Base-by-base conservation (phyloP, 1,284 basidiomycete genomes). In the Pulveroboletus sp. region DNA sequence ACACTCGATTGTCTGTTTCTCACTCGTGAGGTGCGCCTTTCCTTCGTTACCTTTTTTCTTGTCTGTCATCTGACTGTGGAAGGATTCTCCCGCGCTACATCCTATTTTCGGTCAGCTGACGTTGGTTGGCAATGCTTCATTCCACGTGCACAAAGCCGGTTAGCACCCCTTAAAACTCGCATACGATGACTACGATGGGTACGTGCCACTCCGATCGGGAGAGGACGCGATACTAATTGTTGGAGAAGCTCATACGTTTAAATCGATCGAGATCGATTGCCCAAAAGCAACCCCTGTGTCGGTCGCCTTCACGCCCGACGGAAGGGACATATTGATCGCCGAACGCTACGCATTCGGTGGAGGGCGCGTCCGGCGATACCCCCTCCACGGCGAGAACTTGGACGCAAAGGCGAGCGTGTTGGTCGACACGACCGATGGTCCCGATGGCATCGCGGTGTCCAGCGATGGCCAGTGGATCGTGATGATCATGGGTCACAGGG, bases 381-480 rank as follows among this genome's bases (percentile, higher is more conserved):
- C 21, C 10, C 6, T 58, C 33, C 48, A 37, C 4, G 37, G 55
- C 35, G 19, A 35, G 21, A 40, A 35, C 24, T 8, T 19, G 26
- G 39, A 24, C 8, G 9, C 33, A 52, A 24, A 4, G 11, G 16
- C 26, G 8, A 24, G 3, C 6, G 19, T 39, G 8, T 7, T 50
- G 5, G 40, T 17, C 33, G 46, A 56, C 16, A 19, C 13, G 32
- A 35, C 3, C 3, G 33, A 57, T 19, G 37, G 16, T 12, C 9
- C 42, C 2, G 12, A n/a, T 24, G 17, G 26, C 16, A 44, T 8
- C 1, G 33, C 13, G 1, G 15, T 53, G 15, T 58, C 56, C 0
- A 57, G 32, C 3, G 56, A 58, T 53, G 56, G 48, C 4, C 37
- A 17, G 37, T 52, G 56, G 56, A 58, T 58, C 41, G 41, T 56